Evolutionary conservation across 768 basidiomycete species (phyloP), one percentile per base, ranked within the genome.

Genomic region (Lentinula guzmanii): DNA sequence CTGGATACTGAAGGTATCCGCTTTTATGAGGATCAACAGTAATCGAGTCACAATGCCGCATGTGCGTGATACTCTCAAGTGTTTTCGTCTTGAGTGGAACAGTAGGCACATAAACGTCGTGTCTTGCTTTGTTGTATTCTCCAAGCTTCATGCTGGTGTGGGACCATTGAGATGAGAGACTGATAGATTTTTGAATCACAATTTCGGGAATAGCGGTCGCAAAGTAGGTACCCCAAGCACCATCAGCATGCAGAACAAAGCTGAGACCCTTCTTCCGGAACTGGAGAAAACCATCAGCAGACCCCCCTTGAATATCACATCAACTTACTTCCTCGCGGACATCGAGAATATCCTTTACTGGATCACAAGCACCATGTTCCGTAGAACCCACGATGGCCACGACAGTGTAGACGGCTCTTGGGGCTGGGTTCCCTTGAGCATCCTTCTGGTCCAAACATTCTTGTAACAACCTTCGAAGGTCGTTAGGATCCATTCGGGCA

Each of bases 201-300:
- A 51, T 59, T 35, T 68, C 65, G 34, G 67, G 68, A 35, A 74
- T 62, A 65, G 72, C 72, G 3, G 71, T 69, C 4, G 71, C 66
- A 60, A 80, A 82, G 65, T 80, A 81, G 4, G 75, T 76, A 4
- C 80, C 79, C 80, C 79, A 80, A 1, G 79, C 79, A 5, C 74
- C 79, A 60, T 81, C 79, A 16, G 72, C 76, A 56, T 80, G 79
- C 4, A 80, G 62, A 18, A 78, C 35, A 64, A 80, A 80, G 0
- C 66, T 70, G 13, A 80, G 65, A 0, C 78, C 78, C 41, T 66
- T 65, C 31, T 50, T 60, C 55, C 68, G 66, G 39, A 61, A 71
- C 43, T 70, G 52, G 10, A 52, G 24, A 53, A 34, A 35, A 4
- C 0, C 15, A 18, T 37, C n/a, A 42, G 58, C 7, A n/a, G n/a